Evolutionary conservation across 345 rosid species (phyloP).

Genomic region (Cardamine chenopodiifolia): DNA sequence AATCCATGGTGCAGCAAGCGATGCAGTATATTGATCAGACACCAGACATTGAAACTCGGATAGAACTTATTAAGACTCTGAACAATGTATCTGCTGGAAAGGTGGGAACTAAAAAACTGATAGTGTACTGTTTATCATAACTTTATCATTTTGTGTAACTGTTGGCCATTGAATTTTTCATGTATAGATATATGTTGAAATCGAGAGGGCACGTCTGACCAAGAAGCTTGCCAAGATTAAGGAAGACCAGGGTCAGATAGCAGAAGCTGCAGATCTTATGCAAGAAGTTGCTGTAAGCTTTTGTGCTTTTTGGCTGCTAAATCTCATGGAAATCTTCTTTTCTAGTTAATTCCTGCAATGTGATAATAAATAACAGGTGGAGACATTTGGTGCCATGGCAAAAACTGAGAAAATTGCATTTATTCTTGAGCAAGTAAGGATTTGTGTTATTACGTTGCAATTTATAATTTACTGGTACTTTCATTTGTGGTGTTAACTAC

Average conservation of each 20-base stretch:
- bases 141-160: background rate
- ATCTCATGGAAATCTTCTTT: background rate
- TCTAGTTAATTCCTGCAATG: slow-evolving; percentile 16
- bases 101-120: slow-evolving; percentile 47
- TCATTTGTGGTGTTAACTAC: slow-evolving; percentile 10
- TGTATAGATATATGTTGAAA: slow-evolving; percentile 93
- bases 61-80: slow-evolving; percentile 87
- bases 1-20: slow-evolving; percentile 98
- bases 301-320: slow-evolving; percentile 4
- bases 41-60: slow-evolving; percentile 84
- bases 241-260: slow-evolving; percentile 91
- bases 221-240: slow-evolving; percentile 95
- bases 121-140: slow-evolving; percentile 1
- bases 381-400: slow-evolving; percentile 99
- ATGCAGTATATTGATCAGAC: slow-evolving; percentile 94
- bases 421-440: slow-evolving; percentile 90
- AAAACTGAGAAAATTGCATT: slow-evolving; percentile 98
- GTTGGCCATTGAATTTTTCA: background rate
- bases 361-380: slow-evolving; percentile 62
- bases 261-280: slow-evolving; percentile 99
- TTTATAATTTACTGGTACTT: background rate
- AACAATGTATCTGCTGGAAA: slow-evolving; percentile 94
- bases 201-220: slow-evolving; percentile 92
- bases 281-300: slow-evolving; percentile 96
- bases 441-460: background rate